phyloP scores from a whole-genome alignment of 1,139 yeast genomes.

The Cylindricascospora bacillispora region DNA sequence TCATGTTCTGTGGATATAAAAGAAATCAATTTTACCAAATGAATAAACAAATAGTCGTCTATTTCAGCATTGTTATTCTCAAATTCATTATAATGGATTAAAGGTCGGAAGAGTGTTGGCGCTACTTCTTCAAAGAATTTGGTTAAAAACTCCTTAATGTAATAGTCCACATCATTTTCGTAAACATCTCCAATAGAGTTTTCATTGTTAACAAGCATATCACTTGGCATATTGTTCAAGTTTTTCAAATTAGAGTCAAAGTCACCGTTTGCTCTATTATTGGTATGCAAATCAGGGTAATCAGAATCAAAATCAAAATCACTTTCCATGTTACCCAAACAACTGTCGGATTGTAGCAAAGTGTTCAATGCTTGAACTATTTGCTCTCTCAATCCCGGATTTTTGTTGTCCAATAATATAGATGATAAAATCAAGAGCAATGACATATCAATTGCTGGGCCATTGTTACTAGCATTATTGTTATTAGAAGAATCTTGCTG shows the following conservation, averaged over 20 bases:
- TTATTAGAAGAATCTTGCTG: not conserved
- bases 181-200: not conserved
- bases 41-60: conserved; percentile 41
- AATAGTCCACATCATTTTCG: conserved; percentile 11
- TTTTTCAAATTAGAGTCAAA: conserved; percentile 8
- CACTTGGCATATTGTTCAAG: conserved; percentile 6
- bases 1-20: conserved; percentile 59
- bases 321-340: conserved; percentile 12
- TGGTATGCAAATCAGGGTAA: conserved; percentile 20
- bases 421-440: conserved; percentile 47
- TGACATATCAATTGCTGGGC: conserved; percentile 30
- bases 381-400: conserved; percentile 67
- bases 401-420: conserved; percentile 48
- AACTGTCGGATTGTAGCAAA: conserved; percentile 47
- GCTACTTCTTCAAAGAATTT: conserved; percentile 57
- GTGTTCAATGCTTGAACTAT: conserved; percentile 73
- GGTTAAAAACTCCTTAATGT: conserved; percentile 40
- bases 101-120: conserved; percentile 39
- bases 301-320: conserved; percentile 5
- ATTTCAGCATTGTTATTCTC: conserved; percentile 9
- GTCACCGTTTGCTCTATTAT: too few relatives aligned
- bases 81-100: conserved; percentile 27
- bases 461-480: conserved; percentile 1
- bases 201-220: too few relatives aligned
- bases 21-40: conserved; percentile 54